Evolutionary conservation across 108 stramenopile species (phyloP).

Genomic region (Nannochloropsis salina): DNA sequence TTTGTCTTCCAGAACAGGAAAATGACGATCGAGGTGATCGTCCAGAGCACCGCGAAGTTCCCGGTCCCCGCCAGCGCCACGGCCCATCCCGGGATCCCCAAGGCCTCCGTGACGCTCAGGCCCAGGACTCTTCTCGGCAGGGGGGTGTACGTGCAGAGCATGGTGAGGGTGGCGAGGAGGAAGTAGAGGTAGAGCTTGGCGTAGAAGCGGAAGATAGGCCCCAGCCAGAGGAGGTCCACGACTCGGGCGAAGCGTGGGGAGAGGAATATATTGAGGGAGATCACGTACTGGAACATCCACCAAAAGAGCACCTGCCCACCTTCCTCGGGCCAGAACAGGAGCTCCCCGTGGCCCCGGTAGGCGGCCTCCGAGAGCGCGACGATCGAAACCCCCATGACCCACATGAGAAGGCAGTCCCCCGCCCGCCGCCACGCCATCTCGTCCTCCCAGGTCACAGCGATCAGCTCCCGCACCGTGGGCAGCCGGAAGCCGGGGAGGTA

Average conservation of each 20-base stretch:
- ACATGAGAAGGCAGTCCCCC: neutral
- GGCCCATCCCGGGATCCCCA: neutral
- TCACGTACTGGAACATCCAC: slow-evolving; percentile 22
- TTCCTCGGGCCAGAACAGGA: slow-evolving; percentile 20
- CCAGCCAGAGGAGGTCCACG: slow-evolving; percentile 21
- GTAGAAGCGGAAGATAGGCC: slow-evolving; percentile 24
- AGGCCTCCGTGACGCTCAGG: neutral
- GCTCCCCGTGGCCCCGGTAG: neutral
- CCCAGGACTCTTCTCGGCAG: neutral
- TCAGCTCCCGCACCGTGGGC: slow-evolving; percentile 22
- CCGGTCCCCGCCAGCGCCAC: neutral
- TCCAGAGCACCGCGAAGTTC: neutral
- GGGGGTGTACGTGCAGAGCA: neutral
- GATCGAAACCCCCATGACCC: slow-evolving; percentile 3
- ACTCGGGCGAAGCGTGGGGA: slow-evolving; percentile 8
- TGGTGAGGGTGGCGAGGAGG: neutral
- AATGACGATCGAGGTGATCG: slow-evolving; percentile 3
- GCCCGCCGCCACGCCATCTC: slow-evolving; percentile 17
- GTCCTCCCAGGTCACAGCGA: slow-evolving; percentile 16
- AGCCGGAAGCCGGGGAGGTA: slow-evolving; percentile 24
- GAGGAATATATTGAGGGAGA: slow-evolving; percentile 24
- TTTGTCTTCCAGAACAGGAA: slow-evolving; percentile 29
- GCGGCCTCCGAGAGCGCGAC: neutral
- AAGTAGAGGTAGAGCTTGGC: slow-evolving; percentile 28
- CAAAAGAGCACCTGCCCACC: slow-evolving; percentile 20